A percentile compares a stretch with the other conserved stretches of the same genome.
These are phyloP conservation scores for Arachnopeziza araneosa DNA, from an alignment of 2,329 filamentous ascomycete species.

Conservation along the genomic window DNA sequence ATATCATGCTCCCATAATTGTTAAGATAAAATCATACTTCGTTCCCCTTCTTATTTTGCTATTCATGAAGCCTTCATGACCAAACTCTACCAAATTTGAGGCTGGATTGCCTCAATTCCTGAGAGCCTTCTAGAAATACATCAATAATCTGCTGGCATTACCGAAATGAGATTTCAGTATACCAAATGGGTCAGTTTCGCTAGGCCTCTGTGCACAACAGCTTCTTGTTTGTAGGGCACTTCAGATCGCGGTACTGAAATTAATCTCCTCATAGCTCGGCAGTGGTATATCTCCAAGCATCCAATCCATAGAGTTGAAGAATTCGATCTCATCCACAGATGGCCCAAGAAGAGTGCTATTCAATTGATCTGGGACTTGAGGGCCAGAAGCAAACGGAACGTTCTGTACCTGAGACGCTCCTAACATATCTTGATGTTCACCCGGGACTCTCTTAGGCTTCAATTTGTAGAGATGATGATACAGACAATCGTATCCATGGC, in stretches of 20 bases:
- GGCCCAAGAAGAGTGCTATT: neutral
- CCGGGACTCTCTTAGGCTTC: neutral
- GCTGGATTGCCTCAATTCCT: too few relatives aligned
- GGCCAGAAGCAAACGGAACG: neutral
- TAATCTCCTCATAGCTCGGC: neutral
- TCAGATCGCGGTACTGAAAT: neutral
- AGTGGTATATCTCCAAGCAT: constrained; percentile 5
- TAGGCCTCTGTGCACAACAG: too few relatives aligned
- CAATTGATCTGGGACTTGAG: neutral
- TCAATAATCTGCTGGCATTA: too few relatives aligned
- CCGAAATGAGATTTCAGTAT: too few relatives aligned
- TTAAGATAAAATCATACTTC: too few relatives aligned
- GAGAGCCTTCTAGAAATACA: too few relatives aligned
- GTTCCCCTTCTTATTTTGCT: too few relatives aligned
- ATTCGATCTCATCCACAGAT: constrained; percentile 10
- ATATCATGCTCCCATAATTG: too few relatives aligned
- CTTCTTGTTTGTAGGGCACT: too few relatives aligned
- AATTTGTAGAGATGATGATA: constrained; percentile 35
- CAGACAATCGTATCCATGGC: constrained; percentile 60
- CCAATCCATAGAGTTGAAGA: constrained; percentile 19
- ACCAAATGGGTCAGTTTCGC: too few relatives aligned
- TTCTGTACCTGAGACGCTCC: neutral
- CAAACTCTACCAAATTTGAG: too few relatives aligned
- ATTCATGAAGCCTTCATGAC: too few relatives aligned
- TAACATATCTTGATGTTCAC: neutral